Evolutionary conservation across 352 stramenopile genomes (phyloP).

Genomic region (Pythium monospermum): DNA sequence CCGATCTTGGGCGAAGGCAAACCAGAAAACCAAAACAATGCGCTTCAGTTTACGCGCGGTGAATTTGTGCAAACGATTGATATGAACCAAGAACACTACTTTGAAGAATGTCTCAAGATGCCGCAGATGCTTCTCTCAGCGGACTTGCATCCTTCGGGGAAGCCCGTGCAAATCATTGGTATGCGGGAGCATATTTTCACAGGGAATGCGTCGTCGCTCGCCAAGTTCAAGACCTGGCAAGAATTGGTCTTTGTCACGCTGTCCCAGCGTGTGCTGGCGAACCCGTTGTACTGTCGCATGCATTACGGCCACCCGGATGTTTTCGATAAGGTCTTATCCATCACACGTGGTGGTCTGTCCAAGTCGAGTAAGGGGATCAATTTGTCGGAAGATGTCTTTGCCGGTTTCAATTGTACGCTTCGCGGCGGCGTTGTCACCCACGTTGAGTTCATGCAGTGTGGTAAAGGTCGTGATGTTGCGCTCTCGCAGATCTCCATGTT

Average conservation of each 20-base stretch:
- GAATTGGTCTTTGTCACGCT: slow-evolving; percentile 83
- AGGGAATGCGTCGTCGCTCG: slow-evolving; percentile 72
- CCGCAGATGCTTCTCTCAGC: slow-evolving; percentile 69
- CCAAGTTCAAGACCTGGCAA: slow-evolving; percentile 86
- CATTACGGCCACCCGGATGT: slow-evolving; percentile 84
- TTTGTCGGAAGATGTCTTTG: slow-evolving; percentile 83
- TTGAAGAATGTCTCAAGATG: slow-evolving; percentile 86
- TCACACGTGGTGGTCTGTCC: slow-evolving; percentile 70
- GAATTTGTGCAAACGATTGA: slow-evolving; percentile 88
- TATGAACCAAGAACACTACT: slow-evolving; percentile 88
- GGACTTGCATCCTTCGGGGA: slow-evolving; percentile 58
- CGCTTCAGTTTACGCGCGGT: slow-evolving; percentile 67
- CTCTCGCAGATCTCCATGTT: slow-evolving; percentile 87
- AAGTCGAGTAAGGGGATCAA: slow-evolving; percentile 85
- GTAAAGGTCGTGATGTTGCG: slow-evolving; percentile 80
- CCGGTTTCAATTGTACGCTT: slow-evolving; percentile 75
- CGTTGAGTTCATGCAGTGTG: slow-evolving; percentile 86
- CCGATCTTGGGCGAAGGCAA: slow-evolving; percentile 81
- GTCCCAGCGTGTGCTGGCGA: slow-evolving; percentile 70
- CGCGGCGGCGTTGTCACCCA: slow-evolving; percentile 74
- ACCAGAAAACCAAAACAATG: slow-evolving; percentile 86
- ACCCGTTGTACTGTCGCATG: slow-evolving; percentile 73
- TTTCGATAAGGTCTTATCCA: slow-evolving; percentile 74
- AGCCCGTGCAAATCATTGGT: slow-evolving; percentile 76
- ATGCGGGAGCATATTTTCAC: slow-evolving; percentile 89